Percentiles rank a stretch among this genome's conserved stretches.
phyloP scores from a whole-genome alignment of 2,329 filamentous ascomycete species.

The Ceratocystis huliohia region DNA sequence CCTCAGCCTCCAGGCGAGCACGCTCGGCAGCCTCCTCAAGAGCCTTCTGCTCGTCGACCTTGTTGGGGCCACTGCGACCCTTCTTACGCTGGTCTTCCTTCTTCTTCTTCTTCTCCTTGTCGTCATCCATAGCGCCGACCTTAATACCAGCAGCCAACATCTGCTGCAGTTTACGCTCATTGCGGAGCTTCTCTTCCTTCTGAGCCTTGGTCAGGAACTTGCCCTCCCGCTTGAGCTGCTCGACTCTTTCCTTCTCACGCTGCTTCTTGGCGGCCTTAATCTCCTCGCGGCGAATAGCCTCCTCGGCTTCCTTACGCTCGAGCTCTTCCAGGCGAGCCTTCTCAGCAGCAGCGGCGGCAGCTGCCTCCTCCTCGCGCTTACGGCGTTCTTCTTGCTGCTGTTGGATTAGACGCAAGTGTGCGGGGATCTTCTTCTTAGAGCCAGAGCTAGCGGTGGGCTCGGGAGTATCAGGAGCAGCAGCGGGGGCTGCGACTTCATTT shows the following conservation, averaged over 20 bases:
- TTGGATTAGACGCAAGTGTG: slow-evolving; percentile 59
- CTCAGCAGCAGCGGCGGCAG: slow-evolving; percentile 47
- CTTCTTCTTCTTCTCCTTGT: slow-evolving; percentile 46
- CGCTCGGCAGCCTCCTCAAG: slow-evolving; percentile 68
- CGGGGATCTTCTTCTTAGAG: slow-evolving; percentile 70
- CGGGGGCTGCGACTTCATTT: slow-evolving; percentile 38
- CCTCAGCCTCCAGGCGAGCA: slow-evolving; percentile 54
- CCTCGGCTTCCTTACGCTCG: slow-evolving; percentile 52
- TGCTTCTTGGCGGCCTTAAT: slow-evolving; percentile 68
- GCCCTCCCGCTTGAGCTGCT: slow-evolving; percentile 77
- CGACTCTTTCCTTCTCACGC: slow-evolving; percentile 73
- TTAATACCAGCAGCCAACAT: slow-evolving; percentile 69
- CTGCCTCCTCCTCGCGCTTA: slow-evolving; percentile 50
- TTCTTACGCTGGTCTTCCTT: slow-evolving; percentile 82
- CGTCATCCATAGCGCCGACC: slow-evolving; percentile 47
- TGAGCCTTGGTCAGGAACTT: slow-evolving; percentile 80
- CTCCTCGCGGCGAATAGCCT: slow-evolving; percentile 56
- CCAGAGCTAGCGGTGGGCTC: slow-evolving; percentile 32
- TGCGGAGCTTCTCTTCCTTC: slow-evolving; percentile 65
- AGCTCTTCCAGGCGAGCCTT: slow-evolving; percentile 53
- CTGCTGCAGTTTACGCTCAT: slow-evolving; percentile 70
- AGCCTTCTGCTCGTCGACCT: slow-evolving; percentile 58
- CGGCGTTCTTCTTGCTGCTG: slow-evolving; percentile 73
- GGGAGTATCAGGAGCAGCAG: slow-evolving; percentile 38
- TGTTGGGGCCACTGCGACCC: slow-evolving; percentile 35